Evolutionary conservation across 2,329 filamentous ascomycete species (phyloP).

Genomic region (Colletotrichum cuscutae): DNA sequence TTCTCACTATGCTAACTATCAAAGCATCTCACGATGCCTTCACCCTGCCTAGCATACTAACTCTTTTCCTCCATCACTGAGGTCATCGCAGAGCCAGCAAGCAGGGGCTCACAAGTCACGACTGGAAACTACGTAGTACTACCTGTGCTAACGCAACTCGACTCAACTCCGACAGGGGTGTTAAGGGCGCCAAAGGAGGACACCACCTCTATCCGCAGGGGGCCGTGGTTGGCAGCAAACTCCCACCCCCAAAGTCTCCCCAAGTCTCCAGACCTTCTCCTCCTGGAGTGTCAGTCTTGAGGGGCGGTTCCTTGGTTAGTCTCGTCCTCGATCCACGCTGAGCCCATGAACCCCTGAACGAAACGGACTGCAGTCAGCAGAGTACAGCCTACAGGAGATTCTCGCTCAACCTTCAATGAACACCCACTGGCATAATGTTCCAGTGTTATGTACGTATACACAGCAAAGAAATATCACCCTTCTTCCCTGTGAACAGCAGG

Average conservation of each 20-base stretch:
- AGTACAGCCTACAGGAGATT: neutral
- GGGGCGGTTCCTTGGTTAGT: neutral
- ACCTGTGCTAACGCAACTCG: neutral
- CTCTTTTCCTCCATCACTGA: neutral
- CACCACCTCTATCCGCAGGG: constrained; percentile 13
- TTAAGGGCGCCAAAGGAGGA: neutral
- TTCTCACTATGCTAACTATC: neutral
- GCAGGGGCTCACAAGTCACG: constrained; percentile 8
- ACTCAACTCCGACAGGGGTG: constrained; percentile 21
- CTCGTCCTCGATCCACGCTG: neutral
- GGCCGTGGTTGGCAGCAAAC: constrained; percentile 1
- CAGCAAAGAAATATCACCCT: neutral
- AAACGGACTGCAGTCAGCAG: neutral
- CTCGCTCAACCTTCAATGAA: neutral
- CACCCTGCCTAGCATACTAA: neutral
- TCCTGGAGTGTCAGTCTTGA: constrained; percentile 2
- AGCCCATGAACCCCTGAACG: neutral
- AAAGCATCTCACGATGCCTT: neutral
- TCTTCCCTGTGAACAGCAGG: neutral
- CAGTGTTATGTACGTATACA: too few species aligned
- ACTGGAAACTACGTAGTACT: neutral
- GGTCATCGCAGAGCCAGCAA: constrained; percentile 14
- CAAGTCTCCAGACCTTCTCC: neutral
- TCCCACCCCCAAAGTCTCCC: neutral
- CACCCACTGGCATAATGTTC: neutral